Evolutionary conservation across 495 filamentous ascomycete species (phyloP).

Genomic region (Neurospora africana): DNA sequence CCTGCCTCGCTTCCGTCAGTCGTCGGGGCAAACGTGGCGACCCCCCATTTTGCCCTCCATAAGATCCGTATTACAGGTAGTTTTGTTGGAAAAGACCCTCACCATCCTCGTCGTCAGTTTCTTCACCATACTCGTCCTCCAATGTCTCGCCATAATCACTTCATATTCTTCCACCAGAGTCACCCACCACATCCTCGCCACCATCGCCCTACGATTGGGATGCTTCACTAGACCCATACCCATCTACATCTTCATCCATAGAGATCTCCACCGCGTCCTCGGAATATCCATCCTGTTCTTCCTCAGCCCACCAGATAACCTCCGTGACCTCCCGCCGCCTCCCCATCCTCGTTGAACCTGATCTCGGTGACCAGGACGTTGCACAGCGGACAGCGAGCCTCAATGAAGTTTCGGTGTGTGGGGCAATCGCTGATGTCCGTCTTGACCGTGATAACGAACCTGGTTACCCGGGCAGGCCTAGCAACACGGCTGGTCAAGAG

Average conservation of each 20-base stretch:
- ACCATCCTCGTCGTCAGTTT: too few species aligned
- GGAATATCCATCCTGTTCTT: neutral
- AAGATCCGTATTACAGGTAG: too few species aligned
- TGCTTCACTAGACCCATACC: neutral
- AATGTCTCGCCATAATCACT: neutral
- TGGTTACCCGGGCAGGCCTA: too few species aligned
- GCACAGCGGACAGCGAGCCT: neutral
- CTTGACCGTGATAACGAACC: neutral
- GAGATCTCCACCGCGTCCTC: neutral
- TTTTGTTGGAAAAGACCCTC: too few species aligned
- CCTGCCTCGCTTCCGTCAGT: too few species aligned
- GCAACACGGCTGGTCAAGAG: too few species aligned
- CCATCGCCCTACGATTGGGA: neutral
- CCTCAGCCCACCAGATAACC: neutral
- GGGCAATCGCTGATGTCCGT: neutral
- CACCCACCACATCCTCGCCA: neutral
- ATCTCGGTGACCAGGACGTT: neutral
- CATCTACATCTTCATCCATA: neutral
- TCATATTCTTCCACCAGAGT: neutral
- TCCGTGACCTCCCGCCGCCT: neutral
- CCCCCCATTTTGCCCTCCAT: too few species aligned
- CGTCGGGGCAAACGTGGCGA: too few species aligned
- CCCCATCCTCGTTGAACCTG: neutral
- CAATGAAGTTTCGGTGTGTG: neutral
- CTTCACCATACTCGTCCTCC: neutral